Evolutionary conservation across 306 rosid species (phyloP).

Genomic region (Fagus crenata): DNA sequence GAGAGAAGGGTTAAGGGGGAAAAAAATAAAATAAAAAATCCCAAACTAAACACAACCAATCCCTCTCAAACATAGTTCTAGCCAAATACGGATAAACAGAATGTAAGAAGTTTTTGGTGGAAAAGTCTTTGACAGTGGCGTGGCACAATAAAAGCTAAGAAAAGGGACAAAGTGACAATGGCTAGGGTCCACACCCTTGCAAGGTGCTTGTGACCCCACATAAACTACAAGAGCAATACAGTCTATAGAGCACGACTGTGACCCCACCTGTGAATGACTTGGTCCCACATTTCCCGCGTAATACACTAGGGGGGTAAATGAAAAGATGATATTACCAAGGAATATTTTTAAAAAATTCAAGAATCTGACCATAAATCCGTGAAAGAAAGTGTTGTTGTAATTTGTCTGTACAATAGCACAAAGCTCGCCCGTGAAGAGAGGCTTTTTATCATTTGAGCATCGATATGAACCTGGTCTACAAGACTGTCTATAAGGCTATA

Average conservation of each 20-base stretch:
- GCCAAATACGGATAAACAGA: neutral
- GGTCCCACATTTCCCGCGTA: conserved; percentile 54
- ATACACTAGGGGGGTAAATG: conserved; percentile 9
- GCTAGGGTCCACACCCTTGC: conserved; percentile 12
- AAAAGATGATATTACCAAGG: neutral
- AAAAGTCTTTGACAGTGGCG: neutral
- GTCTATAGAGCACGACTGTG: neutral
- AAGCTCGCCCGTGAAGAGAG: conserved; percentile 31
- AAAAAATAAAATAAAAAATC: neutral
- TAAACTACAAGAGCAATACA: neutral
- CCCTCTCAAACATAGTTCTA: neutral
- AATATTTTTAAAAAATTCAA: neutral
- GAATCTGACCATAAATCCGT: neutral
- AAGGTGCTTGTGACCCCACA: conserved; percentile 6
- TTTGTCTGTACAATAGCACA: conserved; percentile 9
- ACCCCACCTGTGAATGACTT: conserved; percentile 28
- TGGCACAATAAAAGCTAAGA: conserved; percentile 1
- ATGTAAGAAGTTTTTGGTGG: neutral
- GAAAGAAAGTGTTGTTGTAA: neutral
- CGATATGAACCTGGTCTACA: neutral
- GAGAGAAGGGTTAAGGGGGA: neutral
- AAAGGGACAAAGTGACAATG: conserved; percentile 9
- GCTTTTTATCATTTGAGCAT: conserved; percentile 6
- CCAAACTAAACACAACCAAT: neutral
- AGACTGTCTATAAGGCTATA: neutral